Conservation (phyloP, 2,329 filamentous ascomycete species). For the Exophiala alcalophila region DNA sequence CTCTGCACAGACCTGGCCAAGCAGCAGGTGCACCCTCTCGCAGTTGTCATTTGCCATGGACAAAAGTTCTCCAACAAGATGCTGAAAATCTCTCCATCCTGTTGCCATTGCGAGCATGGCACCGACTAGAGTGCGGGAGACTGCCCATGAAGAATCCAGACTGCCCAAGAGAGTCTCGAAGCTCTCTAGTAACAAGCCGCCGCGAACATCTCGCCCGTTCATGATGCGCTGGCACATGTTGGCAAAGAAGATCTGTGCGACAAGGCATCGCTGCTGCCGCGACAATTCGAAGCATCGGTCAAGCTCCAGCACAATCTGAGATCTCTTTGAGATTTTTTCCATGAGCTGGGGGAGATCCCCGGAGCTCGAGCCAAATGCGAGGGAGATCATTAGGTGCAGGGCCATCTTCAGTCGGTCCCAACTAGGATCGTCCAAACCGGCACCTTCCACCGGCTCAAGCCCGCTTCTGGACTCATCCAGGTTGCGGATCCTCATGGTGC, state of each 20-base stretch:
- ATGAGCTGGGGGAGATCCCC: neutral
- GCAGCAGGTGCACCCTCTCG: constrained; percentile 1
- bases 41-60: neutral
- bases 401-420: constrained; percentile 6
- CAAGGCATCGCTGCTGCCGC: constrained; percentile 5
- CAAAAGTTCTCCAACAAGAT: constrained; percentile 1
- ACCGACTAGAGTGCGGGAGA: neutral
- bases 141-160: neutral
- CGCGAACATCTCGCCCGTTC: neutral
- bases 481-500: too few species aligned
- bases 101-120: neutral
- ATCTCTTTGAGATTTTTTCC: constrained; percentile 7
- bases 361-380: neutral
- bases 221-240: constrained; percentile 5
- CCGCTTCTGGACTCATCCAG: neutral
- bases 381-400: neutral
- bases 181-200: constrained; percentile 3
- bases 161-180: constrained; percentile 5
- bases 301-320: constrained; percentile 13
- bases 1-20: constrained; percentile 28
- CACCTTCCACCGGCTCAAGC: neutral
- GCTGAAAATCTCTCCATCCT: constrained; percentile 1
- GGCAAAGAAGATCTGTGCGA: constrained; percentile 14
- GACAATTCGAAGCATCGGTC: constrained; percentile 1
- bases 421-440: neutral